phyloP scores from a whole-genome alignment of 345 rosid species.

The Aquilaria yunnanensis region DNA sequence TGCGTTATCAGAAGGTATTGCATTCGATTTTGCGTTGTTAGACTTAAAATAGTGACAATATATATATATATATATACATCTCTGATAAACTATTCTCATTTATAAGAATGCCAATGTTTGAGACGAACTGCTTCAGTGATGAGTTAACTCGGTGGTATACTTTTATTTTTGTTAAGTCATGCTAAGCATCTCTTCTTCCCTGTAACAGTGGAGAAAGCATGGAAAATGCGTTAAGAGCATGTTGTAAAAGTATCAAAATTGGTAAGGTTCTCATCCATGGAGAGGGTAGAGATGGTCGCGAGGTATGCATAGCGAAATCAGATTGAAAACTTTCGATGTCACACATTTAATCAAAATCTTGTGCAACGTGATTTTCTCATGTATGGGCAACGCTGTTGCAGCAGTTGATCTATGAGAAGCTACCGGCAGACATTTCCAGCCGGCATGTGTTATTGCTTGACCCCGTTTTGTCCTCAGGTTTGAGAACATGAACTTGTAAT shows the following conservation, averaged over 20 bases:
- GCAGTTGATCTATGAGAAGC: constrained; percentile 91
- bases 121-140: no score
- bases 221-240: constrained; percentile 93
- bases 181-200: constrained; percentile 3
- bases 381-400: constrained; percentile 7
- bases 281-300: constrained; percentile 65
- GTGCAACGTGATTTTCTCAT: neutral
- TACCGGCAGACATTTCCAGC: constrained; percentile 82
- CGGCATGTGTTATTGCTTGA: constrained; percentile 78
- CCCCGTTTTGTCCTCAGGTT: constrained; percentile 96
- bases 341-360: neutral
- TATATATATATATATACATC: no score
- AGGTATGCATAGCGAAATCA: constrained; percentile 37
- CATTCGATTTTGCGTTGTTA: no score
- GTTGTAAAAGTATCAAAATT: constrained; percentile 88
- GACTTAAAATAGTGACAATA: no score
- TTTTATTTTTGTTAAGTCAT: neutral
- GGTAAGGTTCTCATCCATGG: constrained; percentile 87
- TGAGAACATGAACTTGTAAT: constrained; percentile 4
- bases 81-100: no score
- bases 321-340: neutral
- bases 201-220: constrained; percentile 82
- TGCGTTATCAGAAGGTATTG: constrained; percentile 81
- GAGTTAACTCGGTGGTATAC: no score
- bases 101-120: no score